Conservation (phyloP, 257 asterid genomes). For the Lavandula angustifolia region DNA sequence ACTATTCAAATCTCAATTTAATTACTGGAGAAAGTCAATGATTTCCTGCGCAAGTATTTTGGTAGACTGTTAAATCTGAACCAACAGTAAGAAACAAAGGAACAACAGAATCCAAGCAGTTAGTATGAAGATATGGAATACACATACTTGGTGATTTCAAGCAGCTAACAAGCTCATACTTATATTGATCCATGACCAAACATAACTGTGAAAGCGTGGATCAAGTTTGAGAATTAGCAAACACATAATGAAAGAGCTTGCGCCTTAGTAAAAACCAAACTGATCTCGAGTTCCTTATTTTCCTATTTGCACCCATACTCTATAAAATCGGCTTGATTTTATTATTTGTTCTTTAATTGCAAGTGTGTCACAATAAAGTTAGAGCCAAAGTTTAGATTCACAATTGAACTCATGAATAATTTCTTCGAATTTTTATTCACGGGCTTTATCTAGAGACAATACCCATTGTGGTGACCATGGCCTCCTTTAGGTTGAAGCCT, state of each 20-base stretch:
- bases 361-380: neutral
- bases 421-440: conserved; percentile 13
- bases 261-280: neutral
- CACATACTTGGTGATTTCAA: neutral
- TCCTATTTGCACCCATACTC: neutral
- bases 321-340: neutral
- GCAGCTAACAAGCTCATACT: no score
- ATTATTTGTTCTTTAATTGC: neutral
- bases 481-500: conserved; percentile 98
- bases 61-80: neutral
- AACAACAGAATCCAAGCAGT: neutral
- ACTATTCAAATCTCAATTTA: neutral
- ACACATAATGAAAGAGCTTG: neutral
- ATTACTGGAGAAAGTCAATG: conserved; percentile 2
- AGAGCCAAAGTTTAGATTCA: neutral
- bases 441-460: conserved; percentile 34
- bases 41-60: conserved; percentile 20
- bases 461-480: conserved; percentile 97
- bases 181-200: neutral
- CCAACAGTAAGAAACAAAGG: neutral
- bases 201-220: neutral
- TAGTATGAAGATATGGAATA: neutral
- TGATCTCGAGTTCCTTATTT: neutral
- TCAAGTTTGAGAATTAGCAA: neutral
- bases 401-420: conserved; percentile 5